Evolutionary conservation across 23 red algal genomes (phyloP), one percentile per base, ranked within the genome.

Genomic region (Rhodosorus marinus): DNA sequence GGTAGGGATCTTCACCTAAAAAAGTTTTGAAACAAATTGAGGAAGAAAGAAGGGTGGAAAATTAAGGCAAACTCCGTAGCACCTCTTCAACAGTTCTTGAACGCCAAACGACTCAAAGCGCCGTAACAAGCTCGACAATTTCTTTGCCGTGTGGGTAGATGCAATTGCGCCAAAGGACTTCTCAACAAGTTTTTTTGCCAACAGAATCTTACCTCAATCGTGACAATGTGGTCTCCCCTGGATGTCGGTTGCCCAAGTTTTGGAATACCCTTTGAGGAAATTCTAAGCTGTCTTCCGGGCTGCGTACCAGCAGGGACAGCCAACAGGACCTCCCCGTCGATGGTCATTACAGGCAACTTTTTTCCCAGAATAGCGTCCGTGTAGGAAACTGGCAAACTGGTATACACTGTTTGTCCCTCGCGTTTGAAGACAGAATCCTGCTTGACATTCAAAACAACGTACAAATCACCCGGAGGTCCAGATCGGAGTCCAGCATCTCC

Each of bases 341-440:
- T 62, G 0, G 90, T 98, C 35, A 81, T 76, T 26, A 98, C 79
- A 11, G 33, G 28, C 15, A 98, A 31, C 3, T 67, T 54, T 8
- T 70, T 52, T 1, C 90, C 90, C n/a, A 98, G 67, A 54, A 98
- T 98, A 9, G 78, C 90, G 42, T 98, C 90, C 38, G 86, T 60
- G 54, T 98, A 98, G 2, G 79, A 85, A 14, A 98, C 59, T 11
- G 33, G 48, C 28, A 80, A 34, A 26, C 75, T 49, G 4, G 90
- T 69, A 30, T 85, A 80, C 23, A 85, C 66, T 52, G 80, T 81
- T 22, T 63, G 49, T 19, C 79, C 90, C 38, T 98, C 78, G 8
- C 90, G 62, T 25, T 56, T 69, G 42, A 84, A 98, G 4, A 75
- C 75, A 4, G 59, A 24, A 1, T 67, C 63, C 20, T 75, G 43